phyloP scores from a whole-genome alignment of 176 grass and related monocot species.

The Bothriochloa decipiens region DNA sequence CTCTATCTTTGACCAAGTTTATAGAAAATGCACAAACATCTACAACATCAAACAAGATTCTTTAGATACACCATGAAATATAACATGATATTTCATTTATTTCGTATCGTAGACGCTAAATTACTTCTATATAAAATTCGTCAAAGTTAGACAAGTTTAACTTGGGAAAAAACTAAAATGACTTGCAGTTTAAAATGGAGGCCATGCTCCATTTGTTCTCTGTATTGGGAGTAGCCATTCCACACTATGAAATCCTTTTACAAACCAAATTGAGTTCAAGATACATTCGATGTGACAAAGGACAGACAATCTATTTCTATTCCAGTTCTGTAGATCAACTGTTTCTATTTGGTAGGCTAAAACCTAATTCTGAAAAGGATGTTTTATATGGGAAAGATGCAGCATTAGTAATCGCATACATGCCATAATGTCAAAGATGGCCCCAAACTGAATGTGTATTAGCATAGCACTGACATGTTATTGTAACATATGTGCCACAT shows the following conservation, averaged over 20 bases:
- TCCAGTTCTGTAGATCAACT: neutral
- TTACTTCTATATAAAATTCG: neutral
- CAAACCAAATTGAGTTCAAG: neutral
- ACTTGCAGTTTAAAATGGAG: neutral
- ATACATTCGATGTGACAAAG: conserved; percentile 1
- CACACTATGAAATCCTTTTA: neutral
- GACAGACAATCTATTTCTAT: neutral
- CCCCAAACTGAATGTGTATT: neutral
- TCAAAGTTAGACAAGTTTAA: neutral
- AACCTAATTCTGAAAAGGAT: conserved; percentile 8
- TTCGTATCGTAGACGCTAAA: neutral
- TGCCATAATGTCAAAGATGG: neutral
- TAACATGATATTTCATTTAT: neutral
- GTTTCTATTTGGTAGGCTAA: neutral
- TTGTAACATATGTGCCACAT: too few species aligned
- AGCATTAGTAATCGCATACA: neutral
- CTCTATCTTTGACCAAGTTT: neutral
- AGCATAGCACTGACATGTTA: neutral
- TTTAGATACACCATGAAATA: neutral
- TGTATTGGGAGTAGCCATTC: neutral
- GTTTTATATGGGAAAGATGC: neutral
- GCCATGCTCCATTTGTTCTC: neutral
- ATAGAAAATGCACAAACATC: neutral
- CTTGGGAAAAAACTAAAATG: neutral
- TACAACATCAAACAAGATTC: neutral